Percentiles rank a stretch among this genome's conserved stretches.
phyloP scores from a whole-genome alignment of 352 stramenopile genomes.

The Phytophthora capsici region DNA sequence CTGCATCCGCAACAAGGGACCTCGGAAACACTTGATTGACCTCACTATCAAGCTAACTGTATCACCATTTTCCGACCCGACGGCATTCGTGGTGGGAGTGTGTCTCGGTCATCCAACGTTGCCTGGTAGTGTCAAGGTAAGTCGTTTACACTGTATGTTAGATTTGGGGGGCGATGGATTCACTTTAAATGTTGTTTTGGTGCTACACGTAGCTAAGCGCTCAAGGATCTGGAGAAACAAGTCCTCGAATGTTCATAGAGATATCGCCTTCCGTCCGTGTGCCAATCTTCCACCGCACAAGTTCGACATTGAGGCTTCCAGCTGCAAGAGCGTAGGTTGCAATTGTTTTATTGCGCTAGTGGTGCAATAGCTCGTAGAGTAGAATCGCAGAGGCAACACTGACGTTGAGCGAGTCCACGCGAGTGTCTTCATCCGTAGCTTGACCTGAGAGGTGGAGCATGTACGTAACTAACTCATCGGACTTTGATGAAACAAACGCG shows the following conservation, averaged over 20 bases:
- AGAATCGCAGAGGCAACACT: conserved; percentile 80
- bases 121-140: conserved; percentile 39
- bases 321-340: conserved; percentile 3
- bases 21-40: conserved; percentile 34
- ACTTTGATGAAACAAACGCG: background rate
- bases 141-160: background rate
- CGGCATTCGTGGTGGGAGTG: conserved; percentile 42
- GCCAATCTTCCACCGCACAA: conserved; percentile 57
- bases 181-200: conserved; percentile 15
- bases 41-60: conserved; percentile 47
- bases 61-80: conserved; percentile 66
- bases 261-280: conserved; percentile 44
- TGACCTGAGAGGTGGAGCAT: conserved; percentile 34
- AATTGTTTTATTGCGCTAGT: conserved; percentile 38
- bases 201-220: conserved; percentile 7
- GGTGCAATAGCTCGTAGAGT: conserved; percentile 79
- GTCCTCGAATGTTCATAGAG: conserved; percentile 34
- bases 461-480: conserved; percentile 1
- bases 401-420: conserved; percentile 85
- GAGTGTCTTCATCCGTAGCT: conserved; percentile 63
- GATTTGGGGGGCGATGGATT: conserved; percentile 1
- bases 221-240: conserved; percentile 8
- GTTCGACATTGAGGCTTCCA: conserved; percentile 35
- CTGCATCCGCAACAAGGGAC: conserved; percentile 20
- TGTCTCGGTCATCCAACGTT: conserved; percentile 44